Evolutionary conservation across 768 basidiomycete genomes (phyloP).

Genomic region (Antrodiella citrinella): DNA sequence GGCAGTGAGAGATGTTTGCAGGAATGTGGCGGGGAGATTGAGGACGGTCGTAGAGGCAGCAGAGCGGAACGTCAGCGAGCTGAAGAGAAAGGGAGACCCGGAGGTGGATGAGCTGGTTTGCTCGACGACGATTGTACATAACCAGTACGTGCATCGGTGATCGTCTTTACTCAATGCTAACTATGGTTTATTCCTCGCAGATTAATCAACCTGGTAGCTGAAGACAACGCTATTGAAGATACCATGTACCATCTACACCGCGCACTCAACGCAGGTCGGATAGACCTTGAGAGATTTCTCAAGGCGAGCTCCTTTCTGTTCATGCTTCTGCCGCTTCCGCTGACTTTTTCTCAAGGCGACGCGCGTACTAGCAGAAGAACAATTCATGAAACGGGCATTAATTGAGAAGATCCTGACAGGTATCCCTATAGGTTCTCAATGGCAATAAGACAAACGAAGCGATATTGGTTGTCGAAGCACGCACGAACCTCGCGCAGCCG

Average conservation of each 20-base stretch:
- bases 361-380: slow-evolving; percentile 86
- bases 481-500: background rate
- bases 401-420: slow-evolving; percentile 80
- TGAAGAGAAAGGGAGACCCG: slow-evolving; percentile 80
- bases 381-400: slow-evolving; percentile 93
- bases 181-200: slow-evolving; percentile 30
- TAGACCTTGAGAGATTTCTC: slow-evolving; percentile 92
- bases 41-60: slow-evolving; percentile 54
- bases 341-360: slow-evolving; percentile 45
- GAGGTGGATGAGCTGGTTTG: slow-evolving; percentile 97
- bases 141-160: slow-evolving; percentile 61
- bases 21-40: slow-evolving; percentile 62
- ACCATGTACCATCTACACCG: slow-evolving; percentile 95
- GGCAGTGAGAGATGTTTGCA: slow-evolving; percentile 89
- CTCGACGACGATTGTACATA: slow-evolving; percentile 91
- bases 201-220: slow-evolving; percentile 94
- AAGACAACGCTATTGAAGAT: slow-evolving; percentile 97
- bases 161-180: background rate
- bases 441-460: background rate
- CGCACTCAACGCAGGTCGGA: slow-evolving; percentile 82
- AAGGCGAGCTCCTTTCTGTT: slow-evolving; percentile 46
- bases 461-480: background rate
- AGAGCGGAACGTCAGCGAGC: slow-evolving; percentile 67
- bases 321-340: slow-evolving; percentile 7
- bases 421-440: slow-evolving; percentile 36